These are phyloP conservation scores for Allium sativum DNA, from an alignment of 106 monocot genomes.

Conservation along the genomic window DNA sequence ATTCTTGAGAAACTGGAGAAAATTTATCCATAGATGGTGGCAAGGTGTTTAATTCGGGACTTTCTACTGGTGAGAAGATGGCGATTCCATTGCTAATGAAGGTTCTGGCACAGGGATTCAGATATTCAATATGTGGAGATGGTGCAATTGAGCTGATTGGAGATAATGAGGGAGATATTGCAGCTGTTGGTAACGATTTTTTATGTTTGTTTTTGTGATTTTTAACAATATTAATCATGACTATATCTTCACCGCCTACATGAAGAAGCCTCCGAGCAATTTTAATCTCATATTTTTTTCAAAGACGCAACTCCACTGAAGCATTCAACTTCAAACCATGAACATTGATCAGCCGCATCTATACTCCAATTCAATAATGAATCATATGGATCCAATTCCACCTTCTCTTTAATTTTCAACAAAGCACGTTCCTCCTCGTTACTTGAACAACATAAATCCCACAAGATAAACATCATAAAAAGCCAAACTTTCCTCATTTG, in stretches of 20 bases:
- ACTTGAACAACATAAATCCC: slow-evolving; percentile 13
- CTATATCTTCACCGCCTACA: slow-evolving; percentile 10
- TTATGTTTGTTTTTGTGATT: not conserved
- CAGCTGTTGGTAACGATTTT: not conserved
- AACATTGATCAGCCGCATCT: slow-evolving; percentile 24
- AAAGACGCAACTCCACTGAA: slow-evolving; percentile 28
- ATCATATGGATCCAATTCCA: slow-evolving; percentile 45
- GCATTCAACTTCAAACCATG: slow-evolving; percentile 38
- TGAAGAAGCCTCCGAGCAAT: slow-evolving; percentile 21
- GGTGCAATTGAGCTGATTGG: slow-evolving; percentile 1
- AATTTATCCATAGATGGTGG: not conserved
- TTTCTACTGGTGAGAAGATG: not conserved
- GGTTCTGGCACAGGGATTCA: not conserved
- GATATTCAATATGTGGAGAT: not conserved
- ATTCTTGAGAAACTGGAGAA: not conserved
- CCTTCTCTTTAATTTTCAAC: slow-evolving; percentile 30
- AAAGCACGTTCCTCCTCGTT: slow-evolving; percentile 26
- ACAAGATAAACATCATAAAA: not conserved
- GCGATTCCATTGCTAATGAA: not conserved
- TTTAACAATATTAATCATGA: not conserved
- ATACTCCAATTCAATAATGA: slow-evolving; percentile 27
- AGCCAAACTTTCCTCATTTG: slow-evolving; percentile 7
- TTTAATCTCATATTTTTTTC: slow-evolving; percentile 17
- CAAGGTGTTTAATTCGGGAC: not conserved
- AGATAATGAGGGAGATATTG: slow-evolving; percentile 2